Evolutionary conservation across 192 early-diverging fungal species (phyloP), one percentile per base, ranked within the genome.

Genomic region (Diversispora epigaea): DNA sequence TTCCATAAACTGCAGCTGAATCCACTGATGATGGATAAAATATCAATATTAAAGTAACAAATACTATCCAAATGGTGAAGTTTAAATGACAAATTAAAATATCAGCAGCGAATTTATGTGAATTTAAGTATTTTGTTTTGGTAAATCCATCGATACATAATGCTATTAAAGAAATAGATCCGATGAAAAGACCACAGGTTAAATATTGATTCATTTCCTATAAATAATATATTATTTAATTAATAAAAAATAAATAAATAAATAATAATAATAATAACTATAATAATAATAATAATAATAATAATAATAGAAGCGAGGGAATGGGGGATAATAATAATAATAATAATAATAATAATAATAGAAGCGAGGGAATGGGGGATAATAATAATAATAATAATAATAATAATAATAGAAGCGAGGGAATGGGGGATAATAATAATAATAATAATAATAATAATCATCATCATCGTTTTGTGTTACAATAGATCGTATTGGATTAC

Each of bases 171-270:
- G 71, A 46, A 4, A 25, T 49, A 4, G 71, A 61, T 7, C 71
- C 71, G 12, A 73, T 61, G 5, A 73, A 32, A n/a, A 73, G 60
- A 52, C 43, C 56, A n/a, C 22, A 46, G 6, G 71, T 46, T 39
- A 73, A 62, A 62, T 62, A 73, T 12, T 43, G 45, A 45, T 73
- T 73, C 71, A 73, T 73, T 44, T 73, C 67, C 58, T 61, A 40
- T 54, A 17, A 54, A 10, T 54, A 54, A 17, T 54, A 52, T n/a
- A n/a, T n/a, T 49, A 49, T 49, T 10, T 49, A 49, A 49, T 10
- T 49, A 11, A 61, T 60, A 8, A 49, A 49, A 10, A 49, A 49
- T 49, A 60, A 9, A 22, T 22, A 32, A 9, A 21, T 32, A 0
- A 61, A 61, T 40, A 61, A 12, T 32, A 32, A 22, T 32, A 22